A percentile compares a stretch with the other conserved stretches of the same genome.
These are phyloP conservation scores for Solanum ossicruentum DNA, from an alignment of 257 asterid genomes.

Conservation along the genomic window DNA sequence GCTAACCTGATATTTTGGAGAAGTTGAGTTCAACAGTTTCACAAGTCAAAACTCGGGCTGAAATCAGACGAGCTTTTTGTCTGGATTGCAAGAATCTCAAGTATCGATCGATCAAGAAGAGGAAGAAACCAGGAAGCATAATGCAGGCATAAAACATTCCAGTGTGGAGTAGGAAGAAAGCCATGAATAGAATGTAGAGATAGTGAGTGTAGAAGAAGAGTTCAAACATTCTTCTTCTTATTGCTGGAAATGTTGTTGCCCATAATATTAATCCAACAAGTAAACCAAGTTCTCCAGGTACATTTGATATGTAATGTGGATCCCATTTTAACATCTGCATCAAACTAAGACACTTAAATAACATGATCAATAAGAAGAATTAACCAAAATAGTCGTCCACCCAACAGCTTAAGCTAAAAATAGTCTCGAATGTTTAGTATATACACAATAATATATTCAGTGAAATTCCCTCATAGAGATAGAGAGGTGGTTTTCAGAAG, in stretches of 20 bases:
- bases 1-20: constrained; percentile 51
- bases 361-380: background rate
- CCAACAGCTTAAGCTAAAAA: background rate
- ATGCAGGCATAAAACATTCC: constrained; percentile 80
- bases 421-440: background rate
- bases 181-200: constrained; percentile 74
- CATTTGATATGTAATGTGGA: constrained; percentile 65
- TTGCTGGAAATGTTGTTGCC: constrained; percentile 52
- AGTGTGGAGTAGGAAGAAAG: constrained; percentile 62
- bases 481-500: no score
- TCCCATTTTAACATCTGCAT: constrained; percentile 74
- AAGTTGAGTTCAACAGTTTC: constrained; percentile 68
- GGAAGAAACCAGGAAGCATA: constrained; percentile 87
- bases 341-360: background rate
- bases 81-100: constrained; percentile 74
- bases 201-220: constrained; percentile 72
- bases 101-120: constrained; percentile 71
- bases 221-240: constrained; percentile 74
- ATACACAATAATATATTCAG: no score
- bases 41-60: constrained; percentile 63
- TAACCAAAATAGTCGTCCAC: background rate
- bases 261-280: constrained; percentile 57
- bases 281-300: constrained; percentile 78
- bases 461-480: no score
- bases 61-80: constrained; percentile 36